Conservation (phyloP, 306 rosid species). For the Leucaena leucocephala region DNA sequence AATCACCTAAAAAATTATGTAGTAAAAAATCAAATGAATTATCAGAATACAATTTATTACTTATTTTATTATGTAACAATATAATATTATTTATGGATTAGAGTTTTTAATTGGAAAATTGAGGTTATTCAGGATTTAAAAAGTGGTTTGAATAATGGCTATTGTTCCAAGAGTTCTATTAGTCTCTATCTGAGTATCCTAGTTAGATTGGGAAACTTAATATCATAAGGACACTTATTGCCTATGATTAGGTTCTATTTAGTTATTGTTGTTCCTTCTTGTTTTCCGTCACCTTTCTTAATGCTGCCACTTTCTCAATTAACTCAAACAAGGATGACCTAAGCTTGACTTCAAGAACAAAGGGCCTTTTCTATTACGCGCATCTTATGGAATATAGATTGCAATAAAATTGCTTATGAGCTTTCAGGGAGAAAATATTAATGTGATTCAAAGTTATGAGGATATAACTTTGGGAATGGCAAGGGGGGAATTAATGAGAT, state of each 20-base stretch:
- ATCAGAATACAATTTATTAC: background rate
- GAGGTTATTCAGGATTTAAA: background rate
- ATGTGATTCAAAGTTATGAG: no score
- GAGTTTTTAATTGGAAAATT: background rate
- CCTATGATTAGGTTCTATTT: no score
- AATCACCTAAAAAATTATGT: background rate
- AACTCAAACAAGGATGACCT: background rate
- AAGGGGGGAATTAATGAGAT: background rate
- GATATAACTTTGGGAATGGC: no score
- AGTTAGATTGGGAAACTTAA: background rate
- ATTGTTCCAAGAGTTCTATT: background rate
- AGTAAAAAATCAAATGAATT: background rate
- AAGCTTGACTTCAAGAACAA: background rate
- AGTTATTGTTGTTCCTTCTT: no score
- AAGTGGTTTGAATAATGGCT: background rate
- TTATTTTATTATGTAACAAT: background rate
- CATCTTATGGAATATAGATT: background rate
- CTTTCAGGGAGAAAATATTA: background rate
- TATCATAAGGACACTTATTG: no score
- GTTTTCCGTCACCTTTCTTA: background rate
- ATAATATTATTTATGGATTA: background rate
- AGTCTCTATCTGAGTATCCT: background rate
- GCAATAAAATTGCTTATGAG: background rate
- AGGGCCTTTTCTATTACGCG: background rate
- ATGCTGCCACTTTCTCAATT: background rate